These are phyloP conservation scores for Fusarium drepaniforme DNA, from an alignment of 2,329 filamentous ascomycete species.

Conservation along the genomic window DNA sequence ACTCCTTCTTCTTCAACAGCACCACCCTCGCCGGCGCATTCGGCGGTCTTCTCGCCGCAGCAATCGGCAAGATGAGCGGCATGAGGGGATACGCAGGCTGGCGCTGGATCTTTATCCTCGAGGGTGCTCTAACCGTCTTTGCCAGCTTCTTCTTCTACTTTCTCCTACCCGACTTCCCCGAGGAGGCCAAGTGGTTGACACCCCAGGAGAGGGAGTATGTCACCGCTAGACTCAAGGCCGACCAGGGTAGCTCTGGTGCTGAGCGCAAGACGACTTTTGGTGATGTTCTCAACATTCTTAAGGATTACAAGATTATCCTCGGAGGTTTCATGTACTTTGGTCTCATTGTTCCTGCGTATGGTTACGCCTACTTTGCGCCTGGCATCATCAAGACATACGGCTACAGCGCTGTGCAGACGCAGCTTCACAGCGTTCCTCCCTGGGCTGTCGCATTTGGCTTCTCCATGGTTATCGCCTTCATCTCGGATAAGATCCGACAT, in stretches of 20 bases:
- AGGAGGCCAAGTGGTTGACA: constrained; percentile 78
- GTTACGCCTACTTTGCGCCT: constrained; percentile 83
- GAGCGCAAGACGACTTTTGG: constrained; percentile 70
- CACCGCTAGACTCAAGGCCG: constrained; percentile 73
- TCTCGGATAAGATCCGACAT: constrained; percentile 79
- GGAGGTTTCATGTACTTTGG: constrained; percentile 87
- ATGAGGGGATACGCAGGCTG: constrained; percentile 77
- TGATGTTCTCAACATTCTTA: constrained; percentile 74
- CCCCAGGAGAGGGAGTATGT: constrained; percentile 78
- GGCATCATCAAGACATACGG: constrained; percentile 77
- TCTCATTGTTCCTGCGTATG: constrained; percentile 81
- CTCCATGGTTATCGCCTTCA: constrained; percentile 78
- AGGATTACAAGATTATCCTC: constrained; percentile 79
- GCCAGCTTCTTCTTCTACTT: constrained; percentile 75
- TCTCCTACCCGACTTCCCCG: constrained; percentile 79
- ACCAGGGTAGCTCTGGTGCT: constrained; percentile 75
- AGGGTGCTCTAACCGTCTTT: constrained; percentile 74
- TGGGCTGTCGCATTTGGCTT: constrained; percentile 81
- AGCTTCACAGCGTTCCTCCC: constrained; percentile 69
- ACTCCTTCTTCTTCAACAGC: constrained; percentile 92
- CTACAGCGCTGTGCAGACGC: constrained; percentile 69
- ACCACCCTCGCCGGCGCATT: constrained; percentile 87
- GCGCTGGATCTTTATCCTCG: constrained; percentile 88
- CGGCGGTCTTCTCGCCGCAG: constrained; percentile 85
- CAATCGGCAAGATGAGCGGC: constrained; percentile 89